Evolutionary conservation across 306 rosid genomes (phyloP).

Genomic region (Carpinus fangiana): DNA sequence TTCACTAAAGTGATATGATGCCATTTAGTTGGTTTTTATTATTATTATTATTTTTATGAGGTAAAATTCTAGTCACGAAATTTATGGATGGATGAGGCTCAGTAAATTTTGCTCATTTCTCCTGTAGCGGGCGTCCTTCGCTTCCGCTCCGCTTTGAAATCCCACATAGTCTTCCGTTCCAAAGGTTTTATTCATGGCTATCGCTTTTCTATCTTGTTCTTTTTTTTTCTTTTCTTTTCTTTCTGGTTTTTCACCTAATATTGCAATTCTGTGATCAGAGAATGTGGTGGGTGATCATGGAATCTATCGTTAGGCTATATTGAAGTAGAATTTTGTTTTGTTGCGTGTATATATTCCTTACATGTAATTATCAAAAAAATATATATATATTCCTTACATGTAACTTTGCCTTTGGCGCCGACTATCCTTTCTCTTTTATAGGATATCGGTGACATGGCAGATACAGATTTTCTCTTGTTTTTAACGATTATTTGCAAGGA

Average conservation of each 20-base stretch:
- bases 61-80: not conserved
- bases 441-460: slow-evolving; percentile 28
- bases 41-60: no score
- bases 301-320: slow-evolving; percentile 31
- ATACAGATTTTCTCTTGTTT: not conserved
- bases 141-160: not conserved
- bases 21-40: not conserved
- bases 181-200: not conserved
- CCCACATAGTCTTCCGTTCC: not conserved
- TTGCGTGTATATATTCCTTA: not conserved
- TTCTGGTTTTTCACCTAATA: not conserved
- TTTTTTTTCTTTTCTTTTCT: not conserved
- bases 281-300: slow-evolving; percentile 7
- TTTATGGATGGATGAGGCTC: not conserved
- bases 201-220: not conserved
- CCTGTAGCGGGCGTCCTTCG: not conserved
- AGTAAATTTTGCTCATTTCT: not conserved
- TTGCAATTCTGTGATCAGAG: slow-evolving; percentile 1
- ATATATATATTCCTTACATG: not conserved
- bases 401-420: slow-evolving; percentile 26
- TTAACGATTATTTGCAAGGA: not conserved
- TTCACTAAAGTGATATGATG: not conserved
- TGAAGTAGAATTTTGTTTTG: not conserved
- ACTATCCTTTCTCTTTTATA: not conserved
- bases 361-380: no score